These are phyloP conservation scores for Clitopilus hobsonii DNA, from an alignment of 768 basidiomycete genomes.

Conservation along the genomic window DNA sequence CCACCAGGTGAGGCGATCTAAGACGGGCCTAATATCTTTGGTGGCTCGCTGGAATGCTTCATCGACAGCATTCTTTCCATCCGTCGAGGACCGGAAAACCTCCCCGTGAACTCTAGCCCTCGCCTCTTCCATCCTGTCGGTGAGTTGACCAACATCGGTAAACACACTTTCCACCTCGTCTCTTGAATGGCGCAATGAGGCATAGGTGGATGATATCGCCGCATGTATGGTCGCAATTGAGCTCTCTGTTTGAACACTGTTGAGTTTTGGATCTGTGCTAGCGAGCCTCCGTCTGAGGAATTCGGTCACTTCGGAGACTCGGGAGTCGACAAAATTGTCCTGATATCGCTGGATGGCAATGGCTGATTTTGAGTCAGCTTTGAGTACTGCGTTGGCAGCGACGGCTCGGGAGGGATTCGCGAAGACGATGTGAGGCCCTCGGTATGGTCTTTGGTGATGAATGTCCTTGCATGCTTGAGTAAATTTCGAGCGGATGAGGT, in stretches of 20 bases:
- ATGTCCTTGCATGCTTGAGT: slow-evolving; percentile 12
- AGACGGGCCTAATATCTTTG: slow-evolving; percentile 29
- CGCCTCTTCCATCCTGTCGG: slow-evolving; percentile 32
- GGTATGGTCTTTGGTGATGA: slow-evolving; percentile 13
- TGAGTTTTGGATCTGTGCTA: slow-evolving; percentile 5
- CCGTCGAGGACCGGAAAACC: slow-evolving; percentile 28
- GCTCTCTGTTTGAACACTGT: slow-evolving; percentile 24
- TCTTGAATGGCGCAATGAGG: slow-evolving; percentile 23
- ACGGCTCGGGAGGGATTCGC: slow-evolving; percentile 60
- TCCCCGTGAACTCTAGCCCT: slow-evolving; percentile 28
- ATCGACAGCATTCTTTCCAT: slow-evolving; percentile 23
- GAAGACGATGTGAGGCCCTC: slow-evolving; percentile 30
- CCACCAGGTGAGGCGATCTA: slow-evolving; percentile 44
- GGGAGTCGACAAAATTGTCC: slow-evolving; percentile 53
- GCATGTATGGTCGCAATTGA: slow-evolving; percentile 33
- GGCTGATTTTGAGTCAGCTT: slow-evolving; percentile 38
- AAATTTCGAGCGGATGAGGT: slow-evolving; percentile 3
- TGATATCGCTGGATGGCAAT: slow-evolving; percentile 61
- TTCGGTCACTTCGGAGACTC: slow-evolving; percentile 43
- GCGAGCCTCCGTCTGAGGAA: slow-evolving; percentile 27
- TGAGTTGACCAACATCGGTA: slow-evolving; percentile 30
- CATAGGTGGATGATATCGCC: slow-evolving; percentile 32
- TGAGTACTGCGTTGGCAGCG: slow-evolving; percentile 45
- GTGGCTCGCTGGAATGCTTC: slow-evolving; percentile 33
- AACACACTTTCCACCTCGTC: slow-evolving; percentile 30